Evolutionary conservation across 2,329 filamentous ascomycete genomes (phyloP).

Genomic region (Xylaria sp.): DNA sequence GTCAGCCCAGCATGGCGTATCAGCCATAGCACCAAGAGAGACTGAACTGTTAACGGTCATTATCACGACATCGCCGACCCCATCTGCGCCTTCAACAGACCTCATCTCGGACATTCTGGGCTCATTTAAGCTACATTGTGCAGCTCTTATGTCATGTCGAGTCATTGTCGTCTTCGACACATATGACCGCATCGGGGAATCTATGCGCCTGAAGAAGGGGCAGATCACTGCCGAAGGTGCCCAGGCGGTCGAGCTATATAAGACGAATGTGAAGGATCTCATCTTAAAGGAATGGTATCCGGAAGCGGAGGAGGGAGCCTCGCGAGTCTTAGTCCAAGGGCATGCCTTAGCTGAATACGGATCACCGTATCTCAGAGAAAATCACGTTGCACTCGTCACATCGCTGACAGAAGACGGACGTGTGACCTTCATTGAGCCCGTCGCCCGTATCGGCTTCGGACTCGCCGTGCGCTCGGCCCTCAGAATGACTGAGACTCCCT

Average conservation of each 20-base stretch:
- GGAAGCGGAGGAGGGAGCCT: neutral
- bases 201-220: constrained; percentile 64
- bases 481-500: constrained; percentile 58
- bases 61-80: constrained; percentile 66
- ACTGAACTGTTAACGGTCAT: constrained; percentile 55
- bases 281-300: constrained; percentile 50
- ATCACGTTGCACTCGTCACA: constrained; percentile 54
- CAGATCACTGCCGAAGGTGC: constrained; percentile 61
- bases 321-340: constrained; percentile 30
- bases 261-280: constrained; percentile 58
- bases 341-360: constrained; percentile 61
- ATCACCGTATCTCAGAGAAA: constrained; percentile 51
- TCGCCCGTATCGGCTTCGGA: constrained; percentile 62
- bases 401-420: constrained; percentile 51
- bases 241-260: constrained; percentile 57
- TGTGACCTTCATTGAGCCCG: constrained; percentile 62
- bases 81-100: constrained; percentile 64
- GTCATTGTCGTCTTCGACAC: constrained; percentile 65
- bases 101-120: constrained; percentile 59
- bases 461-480: constrained; percentile 65
- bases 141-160: constrained; percentile 54
- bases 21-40: neutral
- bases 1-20: constrained; percentile 25
- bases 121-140: constrained; percentile 59
- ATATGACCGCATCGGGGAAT: constrained; percentile 59